A percentile compares a stretch with the other conserved stretches of the same genome.
Conservation (phyloP, 495 filamentous ascomycete genomes). For the Penicillium desertorum region DNA sequence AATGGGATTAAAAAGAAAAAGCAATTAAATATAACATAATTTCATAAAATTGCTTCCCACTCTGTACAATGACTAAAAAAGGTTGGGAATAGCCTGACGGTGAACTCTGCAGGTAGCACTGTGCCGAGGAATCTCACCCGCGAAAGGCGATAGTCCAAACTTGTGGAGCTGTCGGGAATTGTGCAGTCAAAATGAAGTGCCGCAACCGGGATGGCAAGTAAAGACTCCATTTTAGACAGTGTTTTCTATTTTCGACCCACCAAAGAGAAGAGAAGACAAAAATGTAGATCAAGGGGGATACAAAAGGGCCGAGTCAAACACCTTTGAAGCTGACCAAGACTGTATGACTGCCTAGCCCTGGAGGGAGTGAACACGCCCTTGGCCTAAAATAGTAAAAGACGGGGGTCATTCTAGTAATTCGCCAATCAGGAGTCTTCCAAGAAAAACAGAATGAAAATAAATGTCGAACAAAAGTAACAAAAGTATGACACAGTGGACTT, state of each 20-base stretch:
- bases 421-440: conserved; percentile 2
- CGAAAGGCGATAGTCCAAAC: conserved; percentile 9
- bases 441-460: background rate
- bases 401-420: background rate
- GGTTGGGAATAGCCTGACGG: background rate
- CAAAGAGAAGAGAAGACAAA: conserved; percentile 10
- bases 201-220: conserved; percentile 26
- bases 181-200: conserved; percentile 16
- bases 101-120: conserved; percentile 8
- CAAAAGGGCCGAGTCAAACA: conserved; percentile 14
- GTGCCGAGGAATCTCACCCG: conserved; percentile 10
- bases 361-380: conserved; percentile 7
- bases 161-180: conserved; percentile 23
- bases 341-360: conserved; percentile 24
- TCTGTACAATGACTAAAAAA: background rate
- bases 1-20: background rate
- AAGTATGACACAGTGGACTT: conserved; percentile 14
- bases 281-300: conserved; percentile 7
- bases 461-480: conserved; percentile 15
- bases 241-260: conserved; percentile 4
- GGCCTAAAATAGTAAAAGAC: conserved; percentile 1
- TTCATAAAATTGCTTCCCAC: too few species aligned
- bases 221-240: conserved; percentile 11
- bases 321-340: conserved; percentile 2
- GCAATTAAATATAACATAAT: background rate